Percentiles rank a stretch among this genome's conserved stretches.
Conservation (phyloP, 176 grass and related monocot species). For the Eragrostis nindensis region DNA sequence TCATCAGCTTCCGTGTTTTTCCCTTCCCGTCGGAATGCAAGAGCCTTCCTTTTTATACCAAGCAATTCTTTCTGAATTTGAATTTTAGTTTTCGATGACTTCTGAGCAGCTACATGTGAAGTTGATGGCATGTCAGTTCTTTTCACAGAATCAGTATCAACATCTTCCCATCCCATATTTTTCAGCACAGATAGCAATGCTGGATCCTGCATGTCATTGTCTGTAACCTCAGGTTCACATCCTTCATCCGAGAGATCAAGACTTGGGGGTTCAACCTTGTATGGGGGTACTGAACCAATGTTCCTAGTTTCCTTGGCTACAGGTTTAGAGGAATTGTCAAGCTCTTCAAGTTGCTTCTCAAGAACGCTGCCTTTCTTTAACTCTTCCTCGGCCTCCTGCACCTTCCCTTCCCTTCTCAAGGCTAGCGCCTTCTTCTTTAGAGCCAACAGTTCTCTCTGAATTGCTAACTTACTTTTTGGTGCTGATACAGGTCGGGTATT, state of each 20-base stretch:
- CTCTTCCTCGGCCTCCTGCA: slow-evolving; percentile 80
- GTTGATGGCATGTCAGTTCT: slow-evolving; percentile 32
- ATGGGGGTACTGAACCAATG: slow-evolving; percentile 36
- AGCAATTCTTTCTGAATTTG: slow-evolving; percentile 89
- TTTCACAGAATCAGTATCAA: slow-evolving; percentile 45
- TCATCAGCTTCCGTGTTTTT: slow-evolving; percentile 73
- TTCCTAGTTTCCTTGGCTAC: slow-evolving; percentile 39
- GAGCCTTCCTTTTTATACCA: slow-evolving; percentile 83
- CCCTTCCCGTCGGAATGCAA: slow-evolving; percentile 77
- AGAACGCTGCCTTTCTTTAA: slow-evolving; percentile 78
- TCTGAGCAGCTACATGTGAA: slow-evolving; percentile 37
- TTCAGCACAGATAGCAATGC: slow-evolving; percentile 74
- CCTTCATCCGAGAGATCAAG: slow-evolving; percentile 65
- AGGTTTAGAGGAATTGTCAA: slow-evolving; percentile 62
- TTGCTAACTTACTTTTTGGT: slow-evolving; percentile 77
- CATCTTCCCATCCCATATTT: slow-evolving; percentile 84
- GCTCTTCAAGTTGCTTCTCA: slow-evolving; percentile 90
- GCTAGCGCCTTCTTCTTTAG: slow-evolving; percentile 89
- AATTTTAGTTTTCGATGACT: slow-evolving; percentile 65
- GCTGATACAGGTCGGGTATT: slow-evolving; percentile 34
- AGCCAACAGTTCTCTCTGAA: slow-evolving; percentile 89
- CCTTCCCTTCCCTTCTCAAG: slow-evolving; percentile 87
- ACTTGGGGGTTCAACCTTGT: slow-evolving; percentile 46
- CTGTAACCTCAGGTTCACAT: slow-evolving; percentile 70
- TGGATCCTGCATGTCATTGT: slow-evolving; percentile 84